These are phyloP conservation scores for Marasmius sp. DNA, from an alignment of 1,284 basidiomycete species.

Conservation along the genomic window DNA sequence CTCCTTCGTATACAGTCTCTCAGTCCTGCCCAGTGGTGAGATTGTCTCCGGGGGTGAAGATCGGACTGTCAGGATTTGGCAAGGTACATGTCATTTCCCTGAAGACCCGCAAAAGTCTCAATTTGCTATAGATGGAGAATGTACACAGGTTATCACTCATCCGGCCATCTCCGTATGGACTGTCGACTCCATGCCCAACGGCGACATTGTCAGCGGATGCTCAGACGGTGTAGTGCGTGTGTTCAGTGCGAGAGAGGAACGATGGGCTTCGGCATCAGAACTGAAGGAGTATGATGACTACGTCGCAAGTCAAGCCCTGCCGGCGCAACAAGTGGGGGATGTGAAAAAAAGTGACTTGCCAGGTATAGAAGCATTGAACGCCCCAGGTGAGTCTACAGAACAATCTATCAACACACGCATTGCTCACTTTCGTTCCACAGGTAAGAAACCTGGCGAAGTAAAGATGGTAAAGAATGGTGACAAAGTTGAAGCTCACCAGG, in stretches of 20 bases:
- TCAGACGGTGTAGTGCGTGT: conserved; percentile 89
- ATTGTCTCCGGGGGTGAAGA: conserved; percentile 84
- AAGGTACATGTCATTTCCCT: conserved; percentile 40
- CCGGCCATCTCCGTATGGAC: conserved; percentile 96
- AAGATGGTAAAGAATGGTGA: conserved; percentile 86
- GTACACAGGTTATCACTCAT: conserved; percentile 85
- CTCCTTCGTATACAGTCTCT: conserved; percentile 93
- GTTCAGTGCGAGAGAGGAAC: conserved; percentile 76
- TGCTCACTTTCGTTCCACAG: conserved; percentile 34
- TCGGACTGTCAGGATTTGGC: conserved; percentile 80
- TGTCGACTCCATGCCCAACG: conserved; percentile 81
- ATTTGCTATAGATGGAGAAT: conserved; percentile 50
- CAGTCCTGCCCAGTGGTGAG: conserved; percentile 75
- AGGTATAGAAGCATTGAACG: conserved; percentile 75
- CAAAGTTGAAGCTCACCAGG: conserved; percentile 86
- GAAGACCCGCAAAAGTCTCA: neutral
- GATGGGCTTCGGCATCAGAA: conserved; percentile 71
- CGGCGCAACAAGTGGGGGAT: conserved; percentile 86
- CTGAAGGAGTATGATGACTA: conserved; percentile 72
- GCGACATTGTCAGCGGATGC: conserved; percentile 88
- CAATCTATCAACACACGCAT: neutral
- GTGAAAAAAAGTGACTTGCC: conserved; percentile 89
- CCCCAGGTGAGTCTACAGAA: conserved; percentile 55
- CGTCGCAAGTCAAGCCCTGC: conserved; percentile 69
- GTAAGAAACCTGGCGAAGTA: conserved; percentile 89